Percentiles rank a stretch among this genome's conserved stretches.
These are phyloP conservation scores for Pyropia haitanensis DNA, from an alignment of 23 red algal genomes.

Conservation along the genomic window DNA sequence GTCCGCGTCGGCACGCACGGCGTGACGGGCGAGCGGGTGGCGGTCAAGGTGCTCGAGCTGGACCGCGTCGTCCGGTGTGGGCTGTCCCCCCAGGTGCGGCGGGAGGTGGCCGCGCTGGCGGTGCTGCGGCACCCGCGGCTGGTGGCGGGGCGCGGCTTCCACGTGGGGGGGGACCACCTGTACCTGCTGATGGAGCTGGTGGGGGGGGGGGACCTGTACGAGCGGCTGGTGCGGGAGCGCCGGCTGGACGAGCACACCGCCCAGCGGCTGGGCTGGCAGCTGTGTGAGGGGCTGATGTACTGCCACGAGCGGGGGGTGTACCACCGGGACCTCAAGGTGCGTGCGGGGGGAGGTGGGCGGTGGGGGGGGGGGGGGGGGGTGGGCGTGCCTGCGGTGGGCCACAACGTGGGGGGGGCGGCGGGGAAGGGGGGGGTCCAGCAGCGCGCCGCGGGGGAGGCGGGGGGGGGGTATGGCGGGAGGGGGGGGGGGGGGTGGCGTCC, in stretches of 20 bases:
- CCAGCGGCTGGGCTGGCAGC: background rate
- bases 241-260: conserved; percentile 1
- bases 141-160: conserved; percentile 1
- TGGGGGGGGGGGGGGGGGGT: no score
- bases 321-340: conserved; percentile 25
- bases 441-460: no score
- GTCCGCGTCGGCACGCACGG: no score
- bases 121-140: conserved; percentile 12
- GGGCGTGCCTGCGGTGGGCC: no score
- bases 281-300: conserved; percentile 4
- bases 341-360: no score
- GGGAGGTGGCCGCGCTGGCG: conserved; percentile 31
- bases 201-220: conserved; percentile 12
- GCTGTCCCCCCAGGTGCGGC: conserved; percentile 31
- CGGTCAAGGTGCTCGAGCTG: no score
- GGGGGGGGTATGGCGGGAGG: no score
- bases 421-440: no score
- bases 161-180: background rate
- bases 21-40: no score
- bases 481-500: no score
- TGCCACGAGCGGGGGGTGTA: conserved; percentile 17
- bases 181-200: conserved; percentile 25
- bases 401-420: no score
- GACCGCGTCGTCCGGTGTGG: no score
- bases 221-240: background rate